phyloP scores from a whole-genome alignment of 2,329 filamentous ascomycete genomes.

The Sphaerulina populicola region DNA sequence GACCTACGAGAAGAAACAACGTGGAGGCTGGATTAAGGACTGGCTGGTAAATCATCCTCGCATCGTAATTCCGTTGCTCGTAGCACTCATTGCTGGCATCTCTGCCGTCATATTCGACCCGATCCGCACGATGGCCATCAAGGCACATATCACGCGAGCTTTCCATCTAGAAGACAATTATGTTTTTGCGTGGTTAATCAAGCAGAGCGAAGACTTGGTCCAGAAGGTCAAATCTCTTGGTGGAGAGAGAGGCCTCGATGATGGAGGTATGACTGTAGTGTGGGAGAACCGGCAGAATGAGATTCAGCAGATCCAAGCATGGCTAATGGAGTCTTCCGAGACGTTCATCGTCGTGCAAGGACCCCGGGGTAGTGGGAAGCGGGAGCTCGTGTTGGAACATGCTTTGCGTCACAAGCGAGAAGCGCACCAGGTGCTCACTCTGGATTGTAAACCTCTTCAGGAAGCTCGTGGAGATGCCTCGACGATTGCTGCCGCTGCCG shows the following conservation, averaged over 20 bases:
- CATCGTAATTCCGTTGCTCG: conserved; percentile 74
- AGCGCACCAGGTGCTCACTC: conserved; percentile 66
- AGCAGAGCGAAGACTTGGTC: conserved; percentile 56
- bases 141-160: conserved; percentile 70
- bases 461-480: conserved; percentile 81
- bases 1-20: conserved; percentile 72
- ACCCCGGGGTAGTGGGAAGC: conserved; percentile 82
- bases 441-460: conserved; percentile 89
- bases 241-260: conserved; percentile 40
- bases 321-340: conserved; percentile 79
- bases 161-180: conserved; percentile 65
- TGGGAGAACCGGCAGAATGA: conserved; percentile 80
- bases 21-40: conserved; percentile 70
- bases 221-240: conserved; percentile 43
- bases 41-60: conserved; percentile 81
- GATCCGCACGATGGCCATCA: conserved; percentile 87
- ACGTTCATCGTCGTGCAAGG: conserved; percentile 94
- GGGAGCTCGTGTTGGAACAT: conserved; percentile 77
- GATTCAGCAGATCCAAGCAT: conserved; percentile 73
- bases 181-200: conserved; percentile 72
- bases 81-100: conserved; percentile 69
- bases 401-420: conserved; percentile 54
- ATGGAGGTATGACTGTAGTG: conserved; percentile 67
- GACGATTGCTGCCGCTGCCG: conserved; percentile 73
- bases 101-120: conserved; percentile 90